Percentiles rank a stretch among this genome's conserved stretches.
Evolutionary conservation across 257 asterid genomes (phyloP).

Genomic region (Solanum peruvianum): DNA sequence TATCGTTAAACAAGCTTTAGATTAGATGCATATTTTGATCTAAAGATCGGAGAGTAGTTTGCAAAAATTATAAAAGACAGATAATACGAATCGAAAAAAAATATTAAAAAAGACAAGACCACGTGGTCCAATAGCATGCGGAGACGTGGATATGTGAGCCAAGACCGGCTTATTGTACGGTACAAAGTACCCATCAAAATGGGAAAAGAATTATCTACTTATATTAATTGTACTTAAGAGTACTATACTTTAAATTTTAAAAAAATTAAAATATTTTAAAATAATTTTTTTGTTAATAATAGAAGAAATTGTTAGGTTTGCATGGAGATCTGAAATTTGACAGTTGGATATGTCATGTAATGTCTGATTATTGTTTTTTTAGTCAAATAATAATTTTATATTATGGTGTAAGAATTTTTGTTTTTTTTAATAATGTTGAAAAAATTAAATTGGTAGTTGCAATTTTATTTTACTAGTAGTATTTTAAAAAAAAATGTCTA

Average conservation of each 20-base stretch:
- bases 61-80: not conserved
- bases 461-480: not conserved
- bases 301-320: not conserved
- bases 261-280: not conserved
- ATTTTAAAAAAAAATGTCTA: not conserved
- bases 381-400: not conserved
- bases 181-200: slow-evolving; percentile 14
- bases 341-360: slow-evolving; percentile 26
- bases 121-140: not conserved
- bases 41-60: not conserved
- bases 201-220: not conserved
- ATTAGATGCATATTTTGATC: not conserved
- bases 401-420: not conserved
- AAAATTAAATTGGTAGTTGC: not conserved
- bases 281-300: not conserved
- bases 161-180: slow-evolving; percentile 10
- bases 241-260: not conserved
- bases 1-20: not conserved
- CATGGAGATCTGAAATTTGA: slow-evolving; percentile 28
- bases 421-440: not conserved
- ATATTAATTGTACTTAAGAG: not conserved
- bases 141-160: slow-evolving; percentile 9
- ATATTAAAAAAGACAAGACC: not conserved
- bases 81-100: not conserved
- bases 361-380: not conserved